phyloP scores from a whole-genome alignment of 805 yeast genomes.

The Saccharomycopsis javanensis region DNA sequence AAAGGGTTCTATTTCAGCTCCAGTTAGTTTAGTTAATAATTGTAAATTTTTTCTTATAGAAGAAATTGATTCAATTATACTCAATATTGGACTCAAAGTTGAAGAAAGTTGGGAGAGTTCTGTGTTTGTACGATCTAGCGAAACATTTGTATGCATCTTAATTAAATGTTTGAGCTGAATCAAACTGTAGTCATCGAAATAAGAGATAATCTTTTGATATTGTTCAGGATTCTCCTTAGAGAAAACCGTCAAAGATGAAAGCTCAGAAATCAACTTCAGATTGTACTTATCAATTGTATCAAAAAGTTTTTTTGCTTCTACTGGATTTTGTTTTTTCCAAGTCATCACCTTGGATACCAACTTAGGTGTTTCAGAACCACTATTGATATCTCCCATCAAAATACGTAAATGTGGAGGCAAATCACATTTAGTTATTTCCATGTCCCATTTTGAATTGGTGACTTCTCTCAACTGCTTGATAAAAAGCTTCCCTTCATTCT shows the following conservation, averaged over 20 bases:
- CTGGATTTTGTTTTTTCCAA: conserved; percentile 55
- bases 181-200: conserved; percentile 14
- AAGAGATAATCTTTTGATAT: conserved; percentile 27
- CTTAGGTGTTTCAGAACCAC: conserved; percentile 92
- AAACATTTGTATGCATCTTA: conserved; percentile 10
- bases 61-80: conserved; percentile 33
- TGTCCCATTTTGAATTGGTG: conserved; percentile 32
- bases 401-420: conserved; percentile 63
- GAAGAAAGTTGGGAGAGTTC: conserved; percentile 16
- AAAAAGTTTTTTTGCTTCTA: conserved; percentile 45
- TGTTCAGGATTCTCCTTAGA: conserved; percentile 25
- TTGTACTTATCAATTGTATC: conserved; percentile 49
- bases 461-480: conserved; percentile 27
- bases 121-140: conserved; percentile 19
- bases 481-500: conserved; percentile 24
- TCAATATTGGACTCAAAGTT: conserved; percentile 24
- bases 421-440: conserved; percentile 41
- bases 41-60: conserved; percentile 51
- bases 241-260: conserved; percentile 33
- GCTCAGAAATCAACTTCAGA: conserved; percentile 39
- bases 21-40: conserved; percentile 50
- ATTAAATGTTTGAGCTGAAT: conserved; percentile 19
- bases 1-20: conserved; percentile 83
- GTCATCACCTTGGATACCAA: conserved; percentile 63
- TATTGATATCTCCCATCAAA: conserved; percentile 87